phyloP scores from a whole-genome alignment of 768 basidiomycete genomes.

The Russula virescens region DNA sequence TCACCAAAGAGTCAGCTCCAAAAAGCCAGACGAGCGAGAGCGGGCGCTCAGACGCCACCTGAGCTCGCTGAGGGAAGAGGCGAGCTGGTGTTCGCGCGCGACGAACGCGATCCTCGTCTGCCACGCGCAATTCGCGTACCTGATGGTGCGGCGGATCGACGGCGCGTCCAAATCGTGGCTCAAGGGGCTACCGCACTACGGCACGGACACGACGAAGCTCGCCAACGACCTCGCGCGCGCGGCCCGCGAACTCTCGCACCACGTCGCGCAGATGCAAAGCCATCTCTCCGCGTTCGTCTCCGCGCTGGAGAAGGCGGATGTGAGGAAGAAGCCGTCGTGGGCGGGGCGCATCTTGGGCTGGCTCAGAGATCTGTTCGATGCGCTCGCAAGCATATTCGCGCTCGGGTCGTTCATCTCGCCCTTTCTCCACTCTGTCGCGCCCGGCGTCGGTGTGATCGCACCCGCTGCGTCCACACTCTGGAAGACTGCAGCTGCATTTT shows the following conservation, averaged over 20 bases:
- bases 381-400: constrained; percentile 3
- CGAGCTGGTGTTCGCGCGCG: constrained; percentile 2
- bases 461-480: constrained; percentile 4
- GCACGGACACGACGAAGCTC: constrained; percentile 7
- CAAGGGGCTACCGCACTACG: constrained; percentile 8
- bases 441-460: background rate
- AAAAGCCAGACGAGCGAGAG: constrained; percentile 5
- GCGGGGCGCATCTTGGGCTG: constrained; percentile 5
- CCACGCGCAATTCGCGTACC: constrained; percentile 9
- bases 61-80: background rate
- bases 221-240: constrained; percentile 10
- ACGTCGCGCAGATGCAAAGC: background rate
- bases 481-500: constrained; percentile 2
- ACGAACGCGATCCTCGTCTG: constrained; percentile 13
- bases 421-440: constrained; percentile 1
- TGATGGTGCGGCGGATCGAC: constrained; percentile 13
- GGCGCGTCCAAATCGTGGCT: constrained; percentile 6
- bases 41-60: background rate
- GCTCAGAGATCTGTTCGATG: constrained; percentile 11
- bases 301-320: constrained; percentile 11
- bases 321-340: background rate
- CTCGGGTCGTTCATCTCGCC: background rate
- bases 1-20: background rate
- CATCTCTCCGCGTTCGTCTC: constrained; percentile 8
- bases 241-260: background rate